Percentiles rank a stretch among this genome's conserved stretches.
Conservation (phyloP, 768 basidiomycete genomes). For the Macrolepiota dolichaula region DNA sequence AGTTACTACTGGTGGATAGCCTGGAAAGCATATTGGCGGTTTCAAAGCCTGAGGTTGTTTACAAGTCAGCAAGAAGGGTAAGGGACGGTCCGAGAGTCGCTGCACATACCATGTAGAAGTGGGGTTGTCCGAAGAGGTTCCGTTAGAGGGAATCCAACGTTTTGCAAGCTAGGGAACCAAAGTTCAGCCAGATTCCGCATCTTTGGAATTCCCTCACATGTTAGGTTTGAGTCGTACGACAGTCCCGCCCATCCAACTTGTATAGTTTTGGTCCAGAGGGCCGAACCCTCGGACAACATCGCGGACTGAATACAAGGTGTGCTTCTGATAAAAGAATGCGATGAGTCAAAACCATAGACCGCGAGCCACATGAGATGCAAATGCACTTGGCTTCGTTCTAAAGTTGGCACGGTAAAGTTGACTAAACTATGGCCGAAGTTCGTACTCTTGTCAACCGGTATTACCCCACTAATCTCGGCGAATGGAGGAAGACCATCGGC, state of each 20-base stretch:
- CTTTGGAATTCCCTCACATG: background rate
- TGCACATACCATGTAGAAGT: constrained; percentile 13
- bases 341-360: background rate
- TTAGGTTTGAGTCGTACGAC: background rate
- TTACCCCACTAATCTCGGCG: constrained; percentile 50
- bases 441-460: constrained; percentile 36
- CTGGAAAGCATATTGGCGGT: constrained; percentile 36
- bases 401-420: constrained; percentile 39
- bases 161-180: constrained; percentile 36
- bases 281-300: constrained; percentile 64
- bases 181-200: background rate
- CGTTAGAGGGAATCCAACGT: constrained; percentile 54
- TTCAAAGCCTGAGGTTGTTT: background rate
- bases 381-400: constrained; percentile 1
- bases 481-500: constrained; percentile 52
- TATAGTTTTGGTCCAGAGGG: constrained; percentile 29
- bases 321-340: background rate
- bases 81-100: background rate
- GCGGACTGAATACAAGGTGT: background rate
- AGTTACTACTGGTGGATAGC: constrained; percentile 37
- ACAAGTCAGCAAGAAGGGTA: background rate
- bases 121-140: constrained; percentile 56
- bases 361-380: background rate
- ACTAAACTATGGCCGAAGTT: constrained; percentile 26
- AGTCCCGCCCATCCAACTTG: constrained; percentile 31